Base-by-base conservation (phyloP, 208 protist genomes). In the Angomonas ambiguus region DNA sequence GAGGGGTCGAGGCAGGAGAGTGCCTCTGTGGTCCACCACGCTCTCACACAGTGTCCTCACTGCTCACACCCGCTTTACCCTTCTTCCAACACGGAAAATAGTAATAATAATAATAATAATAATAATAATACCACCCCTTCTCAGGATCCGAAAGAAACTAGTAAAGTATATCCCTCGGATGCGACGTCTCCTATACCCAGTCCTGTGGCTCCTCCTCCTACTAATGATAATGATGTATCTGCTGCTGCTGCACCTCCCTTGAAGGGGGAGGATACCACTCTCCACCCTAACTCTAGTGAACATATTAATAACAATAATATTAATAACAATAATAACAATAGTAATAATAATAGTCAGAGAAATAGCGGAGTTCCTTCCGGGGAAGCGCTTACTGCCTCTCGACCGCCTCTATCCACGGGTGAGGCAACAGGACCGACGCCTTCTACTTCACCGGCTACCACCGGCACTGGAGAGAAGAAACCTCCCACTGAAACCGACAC, bases 31-130 rank as follows among this genome's bases (percentile, higher is more conserved):
- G 22, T 18, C 48, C 27, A 28, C 4, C 27, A 53, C 48, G 10
- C 48, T 3, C 2, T 58, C 25, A 58, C 2, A 5, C 6, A 25
- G 49, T n/a, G 5, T 22, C 49, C 25, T 13, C 49, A 11, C 11
- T 18, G 38, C 38, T 18, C 38, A 48, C 38, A 18, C 38, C 38
- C 13, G 38, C 38, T 18, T 11, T 48, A 11, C 13, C 38, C 38
- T 48, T 48, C 38, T 18, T 18, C 22, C 8, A 56, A 13, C 8
- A 25, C 5, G 6, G 22, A 11, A 56, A 31, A 11, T 22, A 32
- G 28, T 11, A 60, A 11, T 60, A 60, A 11, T 60, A 60, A 60
- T 32, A 60, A 34, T 60, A 48, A 48, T 48, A 48, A n/a, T n/a
- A n/a, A n/a, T n/a, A n/a, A n/a, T n/a, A n/a, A n/a, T n/a, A n/a